These are phyloP conservation scores for Alliaria petiolata DNA, from an alignment of 345 rosid species.

Conservation along the genomic window DNA sequence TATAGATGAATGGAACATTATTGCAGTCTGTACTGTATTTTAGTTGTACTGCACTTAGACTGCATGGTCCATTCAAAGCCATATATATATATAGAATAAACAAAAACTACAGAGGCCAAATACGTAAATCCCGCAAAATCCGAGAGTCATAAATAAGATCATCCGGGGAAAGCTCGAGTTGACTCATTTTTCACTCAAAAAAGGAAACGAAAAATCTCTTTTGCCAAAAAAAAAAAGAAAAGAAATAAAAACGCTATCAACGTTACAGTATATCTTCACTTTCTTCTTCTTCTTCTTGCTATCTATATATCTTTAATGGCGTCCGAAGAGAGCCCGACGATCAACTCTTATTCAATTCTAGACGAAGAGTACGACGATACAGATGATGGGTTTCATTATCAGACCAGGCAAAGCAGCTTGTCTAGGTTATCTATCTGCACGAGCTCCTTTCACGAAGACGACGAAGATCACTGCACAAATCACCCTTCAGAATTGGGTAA, in stretches of 20 bases:
- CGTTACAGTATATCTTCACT: not conserved
- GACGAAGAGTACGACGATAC: slow-evolving; percentile 57
- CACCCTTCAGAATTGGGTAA: slow-evolving; percentile 5
- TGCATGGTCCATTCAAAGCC: too few relatives aligned
- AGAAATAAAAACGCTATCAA: not conserved
- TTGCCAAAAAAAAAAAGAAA: not conserved
- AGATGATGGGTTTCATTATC: slow-evolving; percentile 47
- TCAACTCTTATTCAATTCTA: slow-evolving; percentile 27
- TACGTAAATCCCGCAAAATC: not conserved
- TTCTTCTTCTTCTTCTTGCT: not conserved
- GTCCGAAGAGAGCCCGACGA: slow-evolving; percentile 44
- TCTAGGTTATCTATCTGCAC: slow-evolving; percentile 77
- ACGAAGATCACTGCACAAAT: slow-evolving; percentile 3
- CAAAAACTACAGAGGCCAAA: not conserved
- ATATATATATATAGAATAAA: too few relatives aligned
- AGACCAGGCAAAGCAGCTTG: slow-evolving; percentile 41
- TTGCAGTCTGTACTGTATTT: too few relatives aligned
- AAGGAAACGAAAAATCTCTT: not conserved
- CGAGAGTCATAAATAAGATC: slow-evolving; percentile 5
- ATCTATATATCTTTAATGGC: slow-evolving; percentile 35
- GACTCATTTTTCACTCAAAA: not conserved
- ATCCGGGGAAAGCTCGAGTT: not conserved
- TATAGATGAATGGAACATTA: too few relatives aligned
- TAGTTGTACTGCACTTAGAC: too few relatives aligned
- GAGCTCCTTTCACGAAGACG: slow-evolving; percentile 54